Evolutionary conservation across 192 early-diverging fungal genomes (phyloP).

Genomic region (Podila epigama): DNA sequence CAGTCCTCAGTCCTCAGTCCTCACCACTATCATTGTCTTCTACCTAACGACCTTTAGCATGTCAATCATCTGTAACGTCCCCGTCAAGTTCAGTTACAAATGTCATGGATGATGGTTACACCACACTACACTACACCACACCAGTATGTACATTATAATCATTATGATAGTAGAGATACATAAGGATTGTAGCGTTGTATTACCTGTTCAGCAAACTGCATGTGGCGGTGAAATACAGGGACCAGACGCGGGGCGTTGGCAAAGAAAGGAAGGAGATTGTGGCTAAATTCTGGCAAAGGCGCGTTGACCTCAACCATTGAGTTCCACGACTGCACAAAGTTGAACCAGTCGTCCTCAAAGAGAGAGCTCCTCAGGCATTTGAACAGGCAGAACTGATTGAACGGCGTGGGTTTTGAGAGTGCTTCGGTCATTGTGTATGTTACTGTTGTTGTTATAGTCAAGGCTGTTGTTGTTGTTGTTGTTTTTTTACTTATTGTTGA

Average conservation of each 20-base stretch:
- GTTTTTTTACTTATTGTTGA: constrained; percentile 6
- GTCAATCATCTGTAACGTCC: too few species aligned
- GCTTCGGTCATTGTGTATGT: neutral
- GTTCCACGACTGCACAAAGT: constrained; percentile 48
- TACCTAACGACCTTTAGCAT: too few species aligned
- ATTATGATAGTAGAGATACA: too few species aligned
- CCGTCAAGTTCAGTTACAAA: too few species aligned
- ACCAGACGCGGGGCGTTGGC: constrained; percentile 39
- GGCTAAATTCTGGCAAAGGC: constrained; percentile 27
- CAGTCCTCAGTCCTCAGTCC: too few species aligned
- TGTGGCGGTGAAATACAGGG: constrained; percentile 45
- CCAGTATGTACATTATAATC: neutral
- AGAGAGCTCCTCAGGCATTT: constrained; percentile 42
- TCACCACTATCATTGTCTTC: too few species aligned
- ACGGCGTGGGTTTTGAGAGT: constrained; percentile 20
- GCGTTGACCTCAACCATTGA: constrained; percentile 46
- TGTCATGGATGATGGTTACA: too few species aligned
- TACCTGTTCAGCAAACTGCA: constrained; percentile 43
- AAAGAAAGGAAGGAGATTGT: constrained; percentile 52
- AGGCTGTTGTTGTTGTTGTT: neutral
- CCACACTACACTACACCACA: constrained; percentile 4
- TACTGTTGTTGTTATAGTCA: neutral
- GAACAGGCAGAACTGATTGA: constrained; percentile 49
- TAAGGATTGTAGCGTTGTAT: neutral
- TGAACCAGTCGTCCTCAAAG: constrained; percentile 49